phyloP scores from a whole-genome alignment of 441 rosid genomes.

The Raphanus hybrid region DNA sequence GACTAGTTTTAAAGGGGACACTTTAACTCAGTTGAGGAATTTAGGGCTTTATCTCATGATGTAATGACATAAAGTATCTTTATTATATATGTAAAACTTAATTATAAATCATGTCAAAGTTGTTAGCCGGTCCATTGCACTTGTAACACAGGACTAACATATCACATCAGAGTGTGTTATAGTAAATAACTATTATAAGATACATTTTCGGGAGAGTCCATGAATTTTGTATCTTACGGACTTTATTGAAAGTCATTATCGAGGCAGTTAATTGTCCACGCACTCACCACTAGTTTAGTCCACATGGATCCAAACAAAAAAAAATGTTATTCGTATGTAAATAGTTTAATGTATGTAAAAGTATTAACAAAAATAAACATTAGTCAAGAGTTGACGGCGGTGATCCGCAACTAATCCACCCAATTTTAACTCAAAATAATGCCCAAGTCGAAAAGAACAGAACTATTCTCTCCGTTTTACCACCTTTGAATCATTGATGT shows the following conservation, averaged over 20 bases:
- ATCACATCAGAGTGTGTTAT: slow-evolving; percentile 30
- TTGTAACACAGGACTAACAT: slow-evolving; percentile 36
- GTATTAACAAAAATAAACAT: slow-evolving; percentile 19
- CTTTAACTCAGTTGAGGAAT: slow-evolving; percentile 45
- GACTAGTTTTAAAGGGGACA: slow-evolving; percentile 27
- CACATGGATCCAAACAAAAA: slow-evolving; percentile 25
- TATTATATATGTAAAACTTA: neutral
- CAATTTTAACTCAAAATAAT: slow-evolving; percentile 26
- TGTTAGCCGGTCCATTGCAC: slow-evolving; percentile 43
- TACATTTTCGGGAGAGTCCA: slow-evolving; percentile 13
- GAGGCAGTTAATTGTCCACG: slow-evolving; percentile 43
- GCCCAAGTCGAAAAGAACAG: slow-evolving; percentile 14
- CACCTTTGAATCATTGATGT: neutral
- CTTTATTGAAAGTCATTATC: slow-evolving; percentile 39
- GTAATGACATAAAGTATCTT: slow-evolving; percentile 39
- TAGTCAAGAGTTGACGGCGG: slow-evolving; percentile 46
- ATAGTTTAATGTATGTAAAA: slow-evolving; percentile 20
- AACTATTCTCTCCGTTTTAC: neutral
- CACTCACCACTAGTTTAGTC: slow-evolving; percentile 28
- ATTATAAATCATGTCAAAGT: slow-evolving; percentile 32
- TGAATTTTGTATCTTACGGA: slow-evolving; percentile 25
- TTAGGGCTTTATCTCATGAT: slow-evolving; percentile 46
- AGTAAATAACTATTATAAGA: slow-evolving; percentile 5
- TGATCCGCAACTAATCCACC: slow-evolving; percentile 34
- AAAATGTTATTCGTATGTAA: slow-evolving; percentile 5